Conservation (phyloP, 192 early-diverging fungal genomes). For the Diversispora eburnea region DNA sequence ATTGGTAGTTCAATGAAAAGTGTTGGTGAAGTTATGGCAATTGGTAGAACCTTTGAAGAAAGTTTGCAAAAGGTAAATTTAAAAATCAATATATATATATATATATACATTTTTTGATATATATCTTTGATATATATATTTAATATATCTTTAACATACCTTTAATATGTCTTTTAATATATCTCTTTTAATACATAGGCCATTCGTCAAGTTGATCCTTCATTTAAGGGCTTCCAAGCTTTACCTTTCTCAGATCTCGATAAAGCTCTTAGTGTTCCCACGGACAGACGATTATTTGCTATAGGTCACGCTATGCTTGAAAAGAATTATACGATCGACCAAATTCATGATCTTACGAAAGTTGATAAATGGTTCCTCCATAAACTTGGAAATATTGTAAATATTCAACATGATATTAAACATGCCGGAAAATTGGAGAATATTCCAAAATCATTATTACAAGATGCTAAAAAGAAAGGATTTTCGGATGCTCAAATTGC, state of each 20-base stretch:
- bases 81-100: slow-evolving; percentile 36
- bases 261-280: slow-evolving; percentile 83
- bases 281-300: slow-evolving; percentile 93
- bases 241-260: slow-evolving; percentile 64
- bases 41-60: slow-evolving; percentile 97
- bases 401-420: slow-evolving; percentile 64
- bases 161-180: neutral
- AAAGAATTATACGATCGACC: slow-evolving; percentile 87
- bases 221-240: slow-evolving; percentile 77
- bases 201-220: slow-evolving; percentile 89
- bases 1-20: slow-evolving; percentile 94
- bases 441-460: slow-evolving; percentile 56
- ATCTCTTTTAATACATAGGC: slow-evolving; percentile 44
- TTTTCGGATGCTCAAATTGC: slow-evolving; percentile 95
- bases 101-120: slow-evolving; percentile 88
- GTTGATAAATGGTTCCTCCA: slow-evolving; percentile 99
- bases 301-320: slow-evolving; percentile 90
- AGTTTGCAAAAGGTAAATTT: slow-evolving; percentile 96
- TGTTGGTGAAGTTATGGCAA: slow-evolving; percentile 98
- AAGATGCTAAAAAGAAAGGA: slow-evolving; percentile 88
- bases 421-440: slow-evolving; percentile 57
- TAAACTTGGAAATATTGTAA: slow-evolving; percentile 85
- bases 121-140: slow-evolving; percentile 42
- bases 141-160: neutral
- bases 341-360: slow-evolving; percentile 84